Conservation (phyloP, 2,329 filamentous ascomycete genomes). For the Dactylonectria macrodidyma region DNA sequence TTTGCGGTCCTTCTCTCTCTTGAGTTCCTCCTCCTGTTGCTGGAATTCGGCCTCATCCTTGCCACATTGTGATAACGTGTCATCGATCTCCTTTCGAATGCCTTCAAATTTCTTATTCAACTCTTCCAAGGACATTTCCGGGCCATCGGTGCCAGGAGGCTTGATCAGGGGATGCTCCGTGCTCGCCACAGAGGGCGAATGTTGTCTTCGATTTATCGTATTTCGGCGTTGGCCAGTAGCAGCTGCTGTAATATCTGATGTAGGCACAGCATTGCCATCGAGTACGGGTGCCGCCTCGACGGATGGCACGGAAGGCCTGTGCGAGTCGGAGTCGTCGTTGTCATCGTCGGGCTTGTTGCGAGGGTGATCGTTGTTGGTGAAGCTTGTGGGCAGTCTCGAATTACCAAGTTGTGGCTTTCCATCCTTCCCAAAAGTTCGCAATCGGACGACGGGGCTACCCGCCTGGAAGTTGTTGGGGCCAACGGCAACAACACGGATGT, state of each 20-base stretch:
- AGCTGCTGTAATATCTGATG: constrained; percentile 74
- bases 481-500: constrained; percentile 92
- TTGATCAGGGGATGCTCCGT: constrained; percentile 65
- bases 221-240: constrained; percentile 56
- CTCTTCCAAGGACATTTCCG: constrained; percentile 79
- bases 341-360: constrained; percentile 58
- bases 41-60: constrained; percentile 82
- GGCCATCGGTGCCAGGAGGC: constrained; percentile 64
- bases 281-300: constrained; percentile 75
- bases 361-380: constrained; percentile 66
- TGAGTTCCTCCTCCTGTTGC: constrained; percentile 76
- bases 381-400: constrained; percentile 69
- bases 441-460: constrained; percentile 85
- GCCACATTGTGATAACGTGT: constrained; percentile 77
- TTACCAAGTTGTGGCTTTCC: constrained; percentile 73
- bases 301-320: constrained; percentile 65
- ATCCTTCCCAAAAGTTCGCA: constrained; percentile 81
- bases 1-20: constrained; percentile 85
- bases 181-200: constrained; percentile 79
- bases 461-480: constrained; percentile 94
- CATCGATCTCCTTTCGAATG: constrained; percentile 87
- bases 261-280: constrained; percentile 72
- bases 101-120: constrained; percentile 86
- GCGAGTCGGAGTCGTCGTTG: constrained; percentile 63
- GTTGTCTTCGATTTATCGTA: constrained; percentile 80